Conservation (phyloP, 2,329 filamentous ascomycete genomes). For the Anthostomella pinea region DNA sequence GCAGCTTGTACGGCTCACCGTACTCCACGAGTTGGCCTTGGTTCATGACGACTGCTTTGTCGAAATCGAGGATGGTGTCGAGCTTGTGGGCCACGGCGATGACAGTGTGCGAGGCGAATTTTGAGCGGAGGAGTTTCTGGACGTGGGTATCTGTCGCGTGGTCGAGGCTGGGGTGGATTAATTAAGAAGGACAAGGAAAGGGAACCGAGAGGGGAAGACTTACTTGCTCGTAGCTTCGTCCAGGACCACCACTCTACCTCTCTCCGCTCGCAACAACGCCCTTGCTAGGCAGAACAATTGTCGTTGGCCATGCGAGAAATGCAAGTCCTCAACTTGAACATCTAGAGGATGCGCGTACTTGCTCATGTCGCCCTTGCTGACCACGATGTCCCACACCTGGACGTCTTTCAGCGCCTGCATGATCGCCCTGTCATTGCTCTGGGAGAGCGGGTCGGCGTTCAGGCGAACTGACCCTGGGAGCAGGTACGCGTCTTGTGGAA, state of each 20-base stretch:
- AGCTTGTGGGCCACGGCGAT: slow-evolving; percentile 41
- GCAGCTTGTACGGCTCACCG: slow-evolving; percentile 6
- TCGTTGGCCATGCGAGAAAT: slow-evolving; percentile 20
- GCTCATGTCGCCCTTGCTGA: slow-evolving; percentile 7
- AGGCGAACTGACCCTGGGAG: slow-evolving; percentile 41
- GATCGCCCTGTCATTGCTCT: slow-evolving; percentile 40
- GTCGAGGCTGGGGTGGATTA: slow-evolving; percentile 28
- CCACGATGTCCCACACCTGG: slow-evolving; percentile 14
- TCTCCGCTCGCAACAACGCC: slow-evolving; percentile 14
- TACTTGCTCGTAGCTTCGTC: slow-evolving; percentile 23
- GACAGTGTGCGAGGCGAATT: slow-evolving; percentile 49
- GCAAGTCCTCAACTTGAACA: slow-evolving; percentile 3
- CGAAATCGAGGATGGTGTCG: slow-evolving; percentile 47
- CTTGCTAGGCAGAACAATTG: slow-evolving; percentile 22
- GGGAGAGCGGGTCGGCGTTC: slow-evolving; percentile 44
- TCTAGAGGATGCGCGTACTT: too few species aligned
- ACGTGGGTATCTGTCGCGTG: slow-evolving; percentile 32
- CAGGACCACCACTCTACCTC: slow-evolving; percentile 20
- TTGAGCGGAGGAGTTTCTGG: slow-evolving; percentile 29
- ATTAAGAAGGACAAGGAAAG: too few species aligned
- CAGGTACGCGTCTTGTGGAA: slow-evolving; percentile 47
- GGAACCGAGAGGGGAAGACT: too few species aligned
- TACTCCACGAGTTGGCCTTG: slow-evolving; percentile 41
- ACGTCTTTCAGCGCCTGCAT: slow-evolving; percentile 37
- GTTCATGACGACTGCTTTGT: slow-evolving; percentile 46